Conservation (phyloP, 2,329 filamentous ascomycete genomes). For the Ophiostoma piceae region DNA sequence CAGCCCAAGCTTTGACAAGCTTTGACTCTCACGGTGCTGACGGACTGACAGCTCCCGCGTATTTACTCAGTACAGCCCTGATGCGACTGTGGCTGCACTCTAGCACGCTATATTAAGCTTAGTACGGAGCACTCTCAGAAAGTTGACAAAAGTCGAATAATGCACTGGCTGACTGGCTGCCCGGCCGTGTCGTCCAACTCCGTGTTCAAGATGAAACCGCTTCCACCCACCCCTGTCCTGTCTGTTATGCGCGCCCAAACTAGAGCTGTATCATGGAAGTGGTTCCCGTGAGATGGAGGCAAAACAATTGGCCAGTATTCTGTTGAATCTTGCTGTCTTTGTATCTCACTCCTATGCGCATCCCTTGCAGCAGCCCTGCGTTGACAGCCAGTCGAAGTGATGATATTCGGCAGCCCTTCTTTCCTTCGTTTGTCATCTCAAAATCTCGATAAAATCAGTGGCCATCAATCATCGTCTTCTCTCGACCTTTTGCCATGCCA, state of each 20-base stretch:
- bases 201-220: background rate
- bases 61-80: background rate
- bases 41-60: background rate
- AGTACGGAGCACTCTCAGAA: background rate
- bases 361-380: conserved; percentile 2
- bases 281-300: background rate
- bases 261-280: background rate
- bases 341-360: too few species aligned
- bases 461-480: background rate
- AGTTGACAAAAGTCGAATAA: background rate
- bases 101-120: background rate
- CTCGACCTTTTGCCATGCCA: background rate
- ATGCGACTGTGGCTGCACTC: background rate
- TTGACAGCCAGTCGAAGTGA: background rate
- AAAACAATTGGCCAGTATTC: background rate
- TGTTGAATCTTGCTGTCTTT: too few species aligned
- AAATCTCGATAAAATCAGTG: too few species aligned
- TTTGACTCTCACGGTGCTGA: background rate
- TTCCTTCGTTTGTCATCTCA: background rate
- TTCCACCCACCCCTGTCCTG: background rate
- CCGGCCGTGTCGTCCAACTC: background rate
- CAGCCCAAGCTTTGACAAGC: background rate
- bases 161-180: background rate
- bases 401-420: too few species aligned
- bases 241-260: conserved; percentile 6